A percentile compares a stretch with the other conserved stretches of the same genome.
phyloP scores from a whole-genome alignment of 176 grass and related monocot genomes.

The Oryza officinalis region DNA sequence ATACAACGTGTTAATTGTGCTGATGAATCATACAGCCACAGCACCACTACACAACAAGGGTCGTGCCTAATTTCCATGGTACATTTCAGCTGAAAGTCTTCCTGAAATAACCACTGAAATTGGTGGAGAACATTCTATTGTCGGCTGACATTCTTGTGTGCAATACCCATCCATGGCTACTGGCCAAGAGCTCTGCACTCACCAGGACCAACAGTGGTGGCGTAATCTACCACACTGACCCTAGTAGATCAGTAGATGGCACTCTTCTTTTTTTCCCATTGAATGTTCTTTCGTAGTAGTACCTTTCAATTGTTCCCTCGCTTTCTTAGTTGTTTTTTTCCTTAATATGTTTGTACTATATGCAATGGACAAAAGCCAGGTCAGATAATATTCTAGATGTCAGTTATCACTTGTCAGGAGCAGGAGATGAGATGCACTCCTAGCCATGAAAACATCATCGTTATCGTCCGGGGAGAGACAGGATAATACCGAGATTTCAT shows the following conservation, averaged over 20 bases:
- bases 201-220: background rate
- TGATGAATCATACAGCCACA: background rate
- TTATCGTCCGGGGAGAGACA: background rate
- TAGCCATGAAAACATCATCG: constrained; percentile 23
- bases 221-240: background rate
- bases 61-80: background rate
- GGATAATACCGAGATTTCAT: background rate
- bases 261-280: background rate
- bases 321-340: background rate
- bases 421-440: constrained; percentile 21
- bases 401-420: constrained; percentile 4
- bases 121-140: background rate
- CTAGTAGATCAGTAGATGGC: background rate
- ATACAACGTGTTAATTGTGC: background rate
- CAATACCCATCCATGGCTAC: background rate
- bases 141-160: background rate
- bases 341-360: background rate
- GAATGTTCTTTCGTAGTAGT: background rate
- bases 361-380: background rate
- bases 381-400: background rate
- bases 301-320: background rate
- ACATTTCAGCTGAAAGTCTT: background rate
- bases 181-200: background rate
- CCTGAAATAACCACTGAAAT: background rate
- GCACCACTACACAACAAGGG: background rate